A percentile compares a stretch with the other conserved stretches of the same genome.
phyloP scores from a whole-genome alignment of 768 basidiomycete species.

The Leccinellum luteum region DNA sequence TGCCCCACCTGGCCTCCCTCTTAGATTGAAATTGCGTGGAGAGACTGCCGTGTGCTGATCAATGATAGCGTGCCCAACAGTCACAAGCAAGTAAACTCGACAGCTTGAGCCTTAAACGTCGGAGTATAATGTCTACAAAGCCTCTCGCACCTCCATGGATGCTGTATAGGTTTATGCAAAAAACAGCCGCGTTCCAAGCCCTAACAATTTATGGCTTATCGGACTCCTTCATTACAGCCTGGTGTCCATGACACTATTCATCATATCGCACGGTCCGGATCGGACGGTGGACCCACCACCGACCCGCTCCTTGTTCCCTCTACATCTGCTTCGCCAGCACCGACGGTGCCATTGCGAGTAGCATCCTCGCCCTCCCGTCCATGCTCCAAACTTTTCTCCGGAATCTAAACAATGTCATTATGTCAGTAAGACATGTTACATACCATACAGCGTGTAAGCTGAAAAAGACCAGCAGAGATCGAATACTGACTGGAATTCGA shows the following conservation, averaged over 20 bases:
- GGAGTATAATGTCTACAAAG: no score
- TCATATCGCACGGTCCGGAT: constrained; percentile 42
- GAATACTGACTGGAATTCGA: constrained; percentile 45
- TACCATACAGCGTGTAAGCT: no score
- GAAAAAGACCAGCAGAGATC: no score
- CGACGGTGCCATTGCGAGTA: not conserved
- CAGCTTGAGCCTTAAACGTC: no score
- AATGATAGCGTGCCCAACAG: no score
- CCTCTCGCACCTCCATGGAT: no score
- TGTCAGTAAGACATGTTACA: not conserved
- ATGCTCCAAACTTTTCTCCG: constrained; percentile 25
- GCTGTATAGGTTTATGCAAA: no score
- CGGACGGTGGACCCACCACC: not conserved
- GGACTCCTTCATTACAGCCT: not conserved
- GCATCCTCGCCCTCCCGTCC: not conserved
- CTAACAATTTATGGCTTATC: not conserved
- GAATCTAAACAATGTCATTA: constrained; percentile 33
- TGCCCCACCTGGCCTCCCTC: no score
- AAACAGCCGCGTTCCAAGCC: no score
- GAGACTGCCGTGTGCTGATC: no score
- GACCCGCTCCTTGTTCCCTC: not conserved
- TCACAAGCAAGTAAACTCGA: no score
- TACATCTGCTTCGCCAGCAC: constrained; percentile 1
- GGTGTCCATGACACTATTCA: constrained; percentile 13
- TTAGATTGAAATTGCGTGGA: no score